Evolutionary conservation across 441 rosid genomes (phyloP), one percentile per base, ranked within the genome.

Genomic region (Mallotus repandus): DNA sequence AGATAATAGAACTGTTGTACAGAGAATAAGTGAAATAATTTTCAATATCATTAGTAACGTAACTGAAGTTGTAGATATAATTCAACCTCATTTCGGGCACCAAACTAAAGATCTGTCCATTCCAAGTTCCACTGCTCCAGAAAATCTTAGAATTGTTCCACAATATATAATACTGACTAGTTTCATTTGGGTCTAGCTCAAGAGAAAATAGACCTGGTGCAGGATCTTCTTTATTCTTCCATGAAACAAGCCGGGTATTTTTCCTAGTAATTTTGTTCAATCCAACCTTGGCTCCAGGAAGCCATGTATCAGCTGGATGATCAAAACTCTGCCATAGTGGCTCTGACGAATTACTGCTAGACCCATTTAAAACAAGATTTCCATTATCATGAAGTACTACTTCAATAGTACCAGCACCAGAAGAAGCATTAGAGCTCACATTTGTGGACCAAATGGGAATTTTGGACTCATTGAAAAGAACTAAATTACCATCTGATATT

Each of bases 121-220:
- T 75, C 97, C 98, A 93, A 6, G 68, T 0, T 60, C 98, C 97
- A 78, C 97, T 90, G 0, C 68, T 68, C 97, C 98, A 94, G 69
- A 74, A 91, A 13, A 1, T 0, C 0, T 18, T 13, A 0, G 94
- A 57, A 49, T 25, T 4, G 32, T 94, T 94, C 96, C 93, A 85
- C 6, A 19, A 38, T 63, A 85, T 79, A 65, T 22, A 35, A 76
- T 88, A 91, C 69, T 70, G 74, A 62, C 84, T 86, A 61, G 84
- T 78, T 46, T 83, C 87, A 48, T 78, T 77, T 3, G 89, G 91
- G 22, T 86, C 81, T 4, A 89, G 83, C 82, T 85, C 82, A 4
- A 91, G 87, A 50, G 96, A 87, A 79, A 86, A 94, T n/a, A 82
- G 85, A 72, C 97, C 98, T 5, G 86, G 85, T 38, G 92, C 81